phyloP scores from a whole-genome alignment of 164 flowering plant species.

The Euptelea pleiosperma region DNA sequence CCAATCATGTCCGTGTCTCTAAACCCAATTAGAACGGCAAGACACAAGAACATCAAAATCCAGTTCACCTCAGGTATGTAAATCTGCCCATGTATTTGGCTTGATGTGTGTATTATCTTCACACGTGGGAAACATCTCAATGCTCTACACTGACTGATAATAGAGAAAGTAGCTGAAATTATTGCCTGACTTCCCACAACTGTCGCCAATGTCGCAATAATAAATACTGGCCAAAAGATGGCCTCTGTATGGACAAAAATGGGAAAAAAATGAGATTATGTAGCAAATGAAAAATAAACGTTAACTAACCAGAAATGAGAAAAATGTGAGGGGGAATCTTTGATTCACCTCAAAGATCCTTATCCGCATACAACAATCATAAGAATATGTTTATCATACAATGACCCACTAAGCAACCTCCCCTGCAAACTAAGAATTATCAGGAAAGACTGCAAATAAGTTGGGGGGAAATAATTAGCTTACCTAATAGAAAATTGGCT shows the following conservation, averaged over 20 bases:
- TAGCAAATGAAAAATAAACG: background rate
- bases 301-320: no score
- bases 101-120: constrained; percentile 65
- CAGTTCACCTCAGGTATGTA: constrained; percentile 81
- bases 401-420: no score
- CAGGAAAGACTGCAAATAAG: no score
- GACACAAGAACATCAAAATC: constrained; percentile 55
- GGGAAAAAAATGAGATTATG: background rate
- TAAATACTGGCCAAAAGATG: constrained; percentile 59
- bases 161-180: constrained; percentile 66
- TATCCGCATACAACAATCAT: no score
- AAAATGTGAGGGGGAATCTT: constrained; percentile 1
- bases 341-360: background rate
- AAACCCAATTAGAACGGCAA: constrained; percentile 49
- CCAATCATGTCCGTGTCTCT: constrained; percentile 52
- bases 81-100: constrained; percentile 58
- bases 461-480: no score
- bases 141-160: constrained; percentile 65
- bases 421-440: no score
- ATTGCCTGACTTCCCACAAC: constrained; percentile 69
- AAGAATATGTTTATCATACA: no score
- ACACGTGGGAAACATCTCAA: constrained; percentile 71
- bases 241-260: constrained; percentile 15
- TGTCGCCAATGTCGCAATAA: constrained; percentile 59
- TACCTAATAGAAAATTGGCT: no score